Percentiles rank a stretch among this genome's conserved stretches.
Conservation (phyloP, 495 filamentous ascomycete species). For the Penicillium parvum region DNA sequence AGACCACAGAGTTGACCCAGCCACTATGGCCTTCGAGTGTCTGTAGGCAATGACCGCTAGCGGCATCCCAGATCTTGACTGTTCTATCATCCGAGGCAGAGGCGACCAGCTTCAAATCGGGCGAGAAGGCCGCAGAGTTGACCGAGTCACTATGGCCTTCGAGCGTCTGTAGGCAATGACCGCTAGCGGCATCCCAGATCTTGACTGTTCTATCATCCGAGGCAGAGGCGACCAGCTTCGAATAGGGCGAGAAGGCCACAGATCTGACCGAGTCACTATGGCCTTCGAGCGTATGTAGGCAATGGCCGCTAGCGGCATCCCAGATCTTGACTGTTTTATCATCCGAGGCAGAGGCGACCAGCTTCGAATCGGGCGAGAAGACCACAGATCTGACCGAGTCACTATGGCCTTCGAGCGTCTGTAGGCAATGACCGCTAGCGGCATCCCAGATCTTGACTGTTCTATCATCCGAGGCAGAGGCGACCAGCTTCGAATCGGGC, state of each 20-base stretch:
- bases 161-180: conserved; percentile 1
- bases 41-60: not conserved
- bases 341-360: not conserved
- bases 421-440: not conserved
- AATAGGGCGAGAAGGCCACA: not conserved
- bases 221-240: not conserved
- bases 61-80: conserved; percentile 2
- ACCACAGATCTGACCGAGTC: not conserved
- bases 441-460: conserved; percentile 4
- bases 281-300: conserved; percentile 11
- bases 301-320: conserved; percentile 2
- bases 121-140: not conserved
- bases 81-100: not conserved
- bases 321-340: conserved; percentile 3
- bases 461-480: not conserved
- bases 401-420: conserved; percentile 12
- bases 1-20: not conserved
- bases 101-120: not conserved
- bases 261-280: conserved; percentile 2
- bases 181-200: conserved; percentile 4
- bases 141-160: conserved; percentile 2
- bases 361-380: conserved; percentile 1
- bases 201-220: not conserved
- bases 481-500: conserved; percentile 1
- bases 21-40: not conserved